Evolutionary conservation across 805 yeast species (phyloP).

Genomic region (Osmozyma mogii): DNA sequence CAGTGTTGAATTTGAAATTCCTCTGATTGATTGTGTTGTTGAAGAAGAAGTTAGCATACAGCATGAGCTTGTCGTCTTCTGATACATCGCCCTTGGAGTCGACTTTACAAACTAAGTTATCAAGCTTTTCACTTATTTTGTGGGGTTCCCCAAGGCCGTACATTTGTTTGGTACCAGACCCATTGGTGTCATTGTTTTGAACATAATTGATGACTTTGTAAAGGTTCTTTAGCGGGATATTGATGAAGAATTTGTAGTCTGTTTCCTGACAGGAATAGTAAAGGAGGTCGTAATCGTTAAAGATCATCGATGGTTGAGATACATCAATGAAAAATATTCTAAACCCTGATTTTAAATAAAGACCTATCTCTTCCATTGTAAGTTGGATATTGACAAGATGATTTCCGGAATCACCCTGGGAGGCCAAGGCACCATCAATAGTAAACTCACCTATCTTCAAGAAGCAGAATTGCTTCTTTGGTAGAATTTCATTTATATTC

Average conservation of each 20-base stretch:
- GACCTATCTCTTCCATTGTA: constrained; percentile 50
- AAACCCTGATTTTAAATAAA: constrained; percentile 45
- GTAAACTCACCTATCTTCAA: constrained; percentile 44
- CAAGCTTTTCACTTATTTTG: too few species aligned
- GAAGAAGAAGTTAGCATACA: constrained; percentile 29
- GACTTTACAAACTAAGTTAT: too few species aligned
- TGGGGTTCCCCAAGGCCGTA: too few species aligned
- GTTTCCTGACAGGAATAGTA: constrained; percentile 34
- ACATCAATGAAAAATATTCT: constrained; percentile 38
- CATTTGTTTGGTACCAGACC: too few species aligned
- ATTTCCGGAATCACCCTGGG: background rate
- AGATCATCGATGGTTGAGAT: constrained; percentile 31
- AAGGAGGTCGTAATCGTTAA: constrained; percentile 37
- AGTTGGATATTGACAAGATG: constrained; percentile 31
- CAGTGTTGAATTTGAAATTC: constrained; percentile 32
- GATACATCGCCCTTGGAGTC: too few species aligned
- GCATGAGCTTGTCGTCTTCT: constrained; percentile 15
- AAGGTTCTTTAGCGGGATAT: constrained; percentile 38
- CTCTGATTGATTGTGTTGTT: constrained; percentile 22
- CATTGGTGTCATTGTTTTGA: constrained; percentile 20
- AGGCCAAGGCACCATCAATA: too few species aligned
- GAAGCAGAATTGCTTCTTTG: constrained; percentile 41
- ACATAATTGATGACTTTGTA: constrained; percentile 38
- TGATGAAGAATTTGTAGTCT: constrained; percentile 35
- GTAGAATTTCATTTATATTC: constrained; percentile 50